Conservation (phyloP, 192 early-diverging fungal species). For the Obelidium mucronatum region DNA sequence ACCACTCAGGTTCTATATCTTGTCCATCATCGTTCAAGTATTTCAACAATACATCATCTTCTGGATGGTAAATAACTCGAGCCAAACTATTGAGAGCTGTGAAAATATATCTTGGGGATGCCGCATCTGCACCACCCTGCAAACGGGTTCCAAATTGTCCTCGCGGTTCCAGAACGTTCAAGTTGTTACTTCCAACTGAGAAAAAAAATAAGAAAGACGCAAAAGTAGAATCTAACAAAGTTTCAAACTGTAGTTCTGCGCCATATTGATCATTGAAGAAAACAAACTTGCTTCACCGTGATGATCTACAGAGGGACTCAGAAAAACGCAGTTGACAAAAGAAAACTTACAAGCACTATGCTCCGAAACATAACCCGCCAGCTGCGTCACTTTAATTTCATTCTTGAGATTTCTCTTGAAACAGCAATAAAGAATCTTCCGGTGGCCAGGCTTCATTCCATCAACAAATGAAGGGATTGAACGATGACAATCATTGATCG, state of each 20-base stretch:
- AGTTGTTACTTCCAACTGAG: slow-evolving; percentile 96
- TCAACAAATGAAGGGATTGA: slow-evolving; percentile 95
- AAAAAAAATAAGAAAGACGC: too few species aligned
- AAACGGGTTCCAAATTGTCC: slow-evolving; percentile 94
- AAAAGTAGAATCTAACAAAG: too few species aligned
- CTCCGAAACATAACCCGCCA: slow-evolving; percentile 89
- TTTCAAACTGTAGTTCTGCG: slow-evolving; percentile 94
- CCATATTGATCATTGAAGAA: slow-evolving; percentile 89
- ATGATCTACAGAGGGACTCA: too few species aligned
- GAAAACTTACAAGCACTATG: too few species aligned
- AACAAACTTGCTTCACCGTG: slow-evolving; percentile 90
- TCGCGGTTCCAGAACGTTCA: slow-evolving; percentile 80
- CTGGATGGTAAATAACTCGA: slow-evolving; percentile 76
- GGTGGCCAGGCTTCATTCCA: slow-evolving; percentile 96
- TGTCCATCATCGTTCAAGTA: slow-evolving; percentile 91
- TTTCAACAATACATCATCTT: slow-evolving; percentile 83
- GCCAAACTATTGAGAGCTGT: slow-evolving; percentile 77
- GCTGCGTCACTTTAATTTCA: slow-evolving; percentile 90
- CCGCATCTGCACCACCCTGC: slow-evolving; percentile 92
- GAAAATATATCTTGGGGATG: slow-evolving; percentile 97
- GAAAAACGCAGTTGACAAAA: too few species aligned
- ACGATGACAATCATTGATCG: slow-evolving; percentile 92
- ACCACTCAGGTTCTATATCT: slow-evolving; percentile 93
- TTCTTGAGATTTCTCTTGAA: slow-evolving; percentile 81
- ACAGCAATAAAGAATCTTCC: slow-evolving; percentile 90